Percentiles rank a stretch among this genome's conserved stretches.
phyloP scores from a whole-genome alignment of 257 asterid species.

The Forsythia suspensa region DNA sequence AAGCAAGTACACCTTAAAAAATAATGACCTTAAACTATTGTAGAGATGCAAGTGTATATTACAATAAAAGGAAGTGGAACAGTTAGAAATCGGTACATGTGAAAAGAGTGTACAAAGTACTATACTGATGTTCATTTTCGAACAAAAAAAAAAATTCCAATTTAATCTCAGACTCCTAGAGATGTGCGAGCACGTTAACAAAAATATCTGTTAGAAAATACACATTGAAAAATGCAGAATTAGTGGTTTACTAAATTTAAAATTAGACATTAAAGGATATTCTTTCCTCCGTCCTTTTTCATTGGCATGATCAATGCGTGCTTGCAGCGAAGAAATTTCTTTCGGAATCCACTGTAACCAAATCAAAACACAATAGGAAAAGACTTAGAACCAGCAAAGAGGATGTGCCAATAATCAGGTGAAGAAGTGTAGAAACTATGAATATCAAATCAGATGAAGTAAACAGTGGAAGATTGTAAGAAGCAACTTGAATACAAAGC shows the following conservation, averaged over 20 bases:
- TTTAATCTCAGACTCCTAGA: background rate
- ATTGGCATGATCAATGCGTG: constrained; percentile 74
- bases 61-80: background rate
- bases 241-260: background rate
- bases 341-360: constrained; percentile 71
- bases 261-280: constrained; percentile 70
- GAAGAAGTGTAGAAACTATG: constrained; percentile 3
- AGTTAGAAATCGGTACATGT: background rate
- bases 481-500: background rate
- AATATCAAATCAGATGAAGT: constrained; percentile 5
- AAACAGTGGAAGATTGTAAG: background rate
- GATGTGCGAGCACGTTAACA: constrained; percentile 1
- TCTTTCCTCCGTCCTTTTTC: constrained; percentile 92
- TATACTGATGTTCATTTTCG: background rate
- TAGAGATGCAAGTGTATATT: background rate
- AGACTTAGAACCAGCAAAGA: constrained; percentile 16
- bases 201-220: background rate
- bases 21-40: background rate
- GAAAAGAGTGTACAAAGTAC: constrained; percentile 6
- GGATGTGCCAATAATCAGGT: background rate
- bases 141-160: background rate
- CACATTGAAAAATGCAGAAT: constrained; percentile 1
- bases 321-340: constrained; percentile 54
- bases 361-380: constrained; percentile 24
- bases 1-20: background rate